phyloP scores from a whole-genome alignment of 257 asterid genomes.

The Ballota nigra region DNA sequence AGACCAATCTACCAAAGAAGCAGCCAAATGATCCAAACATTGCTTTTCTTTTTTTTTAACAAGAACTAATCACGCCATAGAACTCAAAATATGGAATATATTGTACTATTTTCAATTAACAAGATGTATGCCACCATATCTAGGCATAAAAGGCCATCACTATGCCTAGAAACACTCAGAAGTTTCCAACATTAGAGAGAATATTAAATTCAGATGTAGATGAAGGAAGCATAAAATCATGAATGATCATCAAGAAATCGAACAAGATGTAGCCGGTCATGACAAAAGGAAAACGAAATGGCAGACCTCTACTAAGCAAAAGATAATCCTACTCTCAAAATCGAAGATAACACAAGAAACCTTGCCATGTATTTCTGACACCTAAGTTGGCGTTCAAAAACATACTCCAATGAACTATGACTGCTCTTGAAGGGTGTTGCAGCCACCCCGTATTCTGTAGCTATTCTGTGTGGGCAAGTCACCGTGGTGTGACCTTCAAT shows the following conservation, averaged over 20 bases:
- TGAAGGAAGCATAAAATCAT: not conserved
- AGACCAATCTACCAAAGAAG: not conserved
- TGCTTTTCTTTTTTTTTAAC: not conserved
- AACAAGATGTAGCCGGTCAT: not conserved
- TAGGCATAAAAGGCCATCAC: not conserved
- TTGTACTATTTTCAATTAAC: not conserved
- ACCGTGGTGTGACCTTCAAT: slow-evolving; percentile 88
- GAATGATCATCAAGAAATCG: not conserved
- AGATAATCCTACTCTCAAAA: too few species aligned
- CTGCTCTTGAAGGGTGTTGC: slow-evolving; percentile 67
- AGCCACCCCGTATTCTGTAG: slow-evolving; percentile 73
- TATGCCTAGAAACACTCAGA: not conserved
- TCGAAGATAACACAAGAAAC: too few species aligned
- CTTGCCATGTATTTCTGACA: slow-evolving; percentile 51
- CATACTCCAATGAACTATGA: slow-evolving; percentile 59
- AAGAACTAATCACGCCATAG: not conserved
- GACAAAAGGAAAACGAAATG: too few species aligned
- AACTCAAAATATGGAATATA: not conserved
- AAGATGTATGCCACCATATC: not conserved
- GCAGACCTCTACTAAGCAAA: not conserved
- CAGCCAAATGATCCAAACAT: not conserved
- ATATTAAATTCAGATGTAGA: not conserved
- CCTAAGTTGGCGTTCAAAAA: slow-evolving; percentile 78
- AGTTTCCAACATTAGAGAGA: not conserved
- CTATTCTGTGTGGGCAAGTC: slow-evolving; percentile 85